Percentiles rank a stretch among this genome's conserved stretches.
These are phyloP conservation scores for Ophioceras dolichostomum DNA, from an alignment of 2,329 filamentous ascomycete species.

Conservation along the genomic window DNA sequence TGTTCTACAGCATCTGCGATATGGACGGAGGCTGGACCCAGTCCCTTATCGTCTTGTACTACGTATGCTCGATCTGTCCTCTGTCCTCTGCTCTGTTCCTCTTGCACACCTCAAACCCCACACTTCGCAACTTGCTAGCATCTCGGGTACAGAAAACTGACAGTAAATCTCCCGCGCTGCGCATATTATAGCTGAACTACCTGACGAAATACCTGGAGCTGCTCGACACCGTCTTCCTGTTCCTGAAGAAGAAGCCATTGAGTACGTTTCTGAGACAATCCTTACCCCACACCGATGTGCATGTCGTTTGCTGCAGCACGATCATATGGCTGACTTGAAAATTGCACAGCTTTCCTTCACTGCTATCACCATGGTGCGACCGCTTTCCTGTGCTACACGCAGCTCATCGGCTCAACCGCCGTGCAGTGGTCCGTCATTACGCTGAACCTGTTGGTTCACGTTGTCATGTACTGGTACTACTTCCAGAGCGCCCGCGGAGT, in stretches of 20 bases:
- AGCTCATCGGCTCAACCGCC: conserved; percentile 82
- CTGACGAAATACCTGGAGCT: conserved; percentile 96
- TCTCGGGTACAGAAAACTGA: no score
- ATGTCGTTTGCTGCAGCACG: not conserved
- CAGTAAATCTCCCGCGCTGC: no score
- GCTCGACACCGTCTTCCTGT: conserved; percentile 89
- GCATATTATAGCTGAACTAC: conserved; percentile 84
- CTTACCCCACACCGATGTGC: no score
- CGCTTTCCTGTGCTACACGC: conserved; percentile 93
- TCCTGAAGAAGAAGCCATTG: conserved; percentile 98
- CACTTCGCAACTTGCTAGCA: no score
- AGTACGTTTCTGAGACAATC: no score
- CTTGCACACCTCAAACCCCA: no score
- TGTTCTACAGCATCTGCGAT: conserved; percentile 85
- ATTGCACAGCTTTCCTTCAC: conserved; percentile 75
- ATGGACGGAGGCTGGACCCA: conserved; percentile 82
- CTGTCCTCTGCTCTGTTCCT: not conserved
- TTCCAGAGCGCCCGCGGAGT: conserved; percentile 96
- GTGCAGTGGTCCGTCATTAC: conserved; percentile 93
- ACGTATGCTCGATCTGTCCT: conserved; percentile 47
- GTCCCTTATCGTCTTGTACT: conserved; percentile 88
- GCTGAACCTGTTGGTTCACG: conserved; percentile 87
- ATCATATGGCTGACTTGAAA: conserved; percentile 16
- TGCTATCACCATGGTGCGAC: conserved; percentile 98
- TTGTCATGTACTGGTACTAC: conserved; percentile 99